Evolutionary conservation across 805 yeast species (phyloP).

Genomic region (Yarrowia yakushimensis): DNA sequence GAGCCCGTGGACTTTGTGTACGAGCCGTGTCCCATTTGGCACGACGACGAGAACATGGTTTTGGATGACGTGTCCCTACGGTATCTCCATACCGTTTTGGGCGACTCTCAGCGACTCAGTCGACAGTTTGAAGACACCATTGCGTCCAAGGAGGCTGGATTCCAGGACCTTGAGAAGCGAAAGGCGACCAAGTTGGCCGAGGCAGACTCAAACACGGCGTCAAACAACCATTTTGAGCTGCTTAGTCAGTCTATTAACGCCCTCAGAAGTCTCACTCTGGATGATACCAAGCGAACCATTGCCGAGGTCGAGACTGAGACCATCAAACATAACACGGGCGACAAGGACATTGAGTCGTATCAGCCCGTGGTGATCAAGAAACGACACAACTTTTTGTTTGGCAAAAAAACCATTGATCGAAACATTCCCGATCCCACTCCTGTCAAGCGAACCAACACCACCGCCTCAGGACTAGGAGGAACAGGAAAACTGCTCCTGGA

Average conservation of each 20-base stretch:
- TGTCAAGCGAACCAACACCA: background rate
- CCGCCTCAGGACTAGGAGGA: background rate
- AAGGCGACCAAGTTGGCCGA: constrained; percentile 38
- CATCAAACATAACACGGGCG: constrained; percentile 79
- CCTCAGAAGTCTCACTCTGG: constrained; percentile 60
- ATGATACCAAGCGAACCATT: constrained; percentile 69
- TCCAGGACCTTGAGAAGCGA: constrained; percentile 23
- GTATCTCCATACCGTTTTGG: constrained; percentile 39
- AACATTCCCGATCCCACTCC: constrained; percentile 1
- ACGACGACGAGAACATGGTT: constrained; percentile 79
- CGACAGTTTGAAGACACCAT: constrained; percentile 26
- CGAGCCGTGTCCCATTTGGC: constrained; percentile 92
- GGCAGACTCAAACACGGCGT: background rate
- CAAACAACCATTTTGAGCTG: constrained; percentile 40
- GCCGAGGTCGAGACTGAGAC: constrained; percentile 88
- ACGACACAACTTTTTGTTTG: constrained; percentile 54
- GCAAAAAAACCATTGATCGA: constrained; percentile 29
- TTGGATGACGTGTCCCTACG: constrained; percentile 44
- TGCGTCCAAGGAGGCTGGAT: constrained; percentile 27
- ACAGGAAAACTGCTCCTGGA: constrained; percentile 26
- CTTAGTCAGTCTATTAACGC: constrained; percentile 43
- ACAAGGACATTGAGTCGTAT: constrained; percentile 42
- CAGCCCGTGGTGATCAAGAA: constrained; percentile 45
- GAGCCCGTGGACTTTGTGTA: constrained; percentile 85
- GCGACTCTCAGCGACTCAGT: constrained; percentile 36